Evolutionary conservation across 306 rosid species (phyloP).

Genomic region (Castanopsis chinensis): DNA sequence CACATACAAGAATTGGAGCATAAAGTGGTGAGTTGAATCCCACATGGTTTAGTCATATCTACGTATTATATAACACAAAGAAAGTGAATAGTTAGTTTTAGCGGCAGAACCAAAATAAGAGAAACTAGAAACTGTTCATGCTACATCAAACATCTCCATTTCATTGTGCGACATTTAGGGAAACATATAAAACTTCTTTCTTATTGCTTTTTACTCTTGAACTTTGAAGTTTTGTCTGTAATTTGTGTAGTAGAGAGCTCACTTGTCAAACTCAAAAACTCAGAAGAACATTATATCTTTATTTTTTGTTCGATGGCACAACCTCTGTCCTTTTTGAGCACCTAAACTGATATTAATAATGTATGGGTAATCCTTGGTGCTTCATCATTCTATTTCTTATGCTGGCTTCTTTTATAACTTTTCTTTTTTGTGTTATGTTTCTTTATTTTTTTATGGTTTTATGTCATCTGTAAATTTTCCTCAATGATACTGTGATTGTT

Average conservation of each 20-base stretch:
- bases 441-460: neutral
- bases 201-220: neutral
- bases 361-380: neutral
- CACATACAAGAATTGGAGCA: neutral
- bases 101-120: neutral
- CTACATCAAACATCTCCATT: neutral
- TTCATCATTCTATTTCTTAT: neutral
- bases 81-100: neutral
- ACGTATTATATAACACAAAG: neutral
- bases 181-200: neutral
- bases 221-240: neutral
- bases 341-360: neutral
- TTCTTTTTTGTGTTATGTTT: neutral
- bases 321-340: neutral
- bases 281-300: neutral
- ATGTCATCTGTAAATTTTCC: neutral
- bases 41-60: neutral
- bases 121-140: neutral
- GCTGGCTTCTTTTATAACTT: neutral
- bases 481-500: neutral
- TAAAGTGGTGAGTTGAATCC: neutral
- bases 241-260: neutral
- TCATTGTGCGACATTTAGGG: neutral
- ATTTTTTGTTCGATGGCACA: neutral
- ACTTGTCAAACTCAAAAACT: neutral